phyloP scores from a whole-genome alignment of 345 rosid species.

The Arabis alpina region DNA sequence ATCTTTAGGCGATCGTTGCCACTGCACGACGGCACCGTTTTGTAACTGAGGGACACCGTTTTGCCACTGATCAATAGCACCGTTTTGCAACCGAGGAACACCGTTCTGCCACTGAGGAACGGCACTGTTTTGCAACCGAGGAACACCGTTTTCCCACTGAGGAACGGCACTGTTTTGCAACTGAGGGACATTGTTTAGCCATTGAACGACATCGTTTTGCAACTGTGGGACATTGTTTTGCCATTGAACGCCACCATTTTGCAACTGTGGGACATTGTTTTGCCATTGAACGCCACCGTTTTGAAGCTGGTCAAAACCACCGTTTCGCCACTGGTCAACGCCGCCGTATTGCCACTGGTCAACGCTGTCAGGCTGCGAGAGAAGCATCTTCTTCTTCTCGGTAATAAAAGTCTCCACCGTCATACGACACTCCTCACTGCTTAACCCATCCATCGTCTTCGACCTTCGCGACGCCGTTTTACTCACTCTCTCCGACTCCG shows the following conservation, averaged over 20 bases:
- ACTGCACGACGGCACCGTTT: not conserved
- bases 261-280: not conserved
- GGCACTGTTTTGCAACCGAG: not conserved
- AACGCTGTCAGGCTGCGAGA: not conserved
- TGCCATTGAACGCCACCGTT: not conserved
- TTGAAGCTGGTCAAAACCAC: not conserved
- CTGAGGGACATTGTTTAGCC: not conserved
- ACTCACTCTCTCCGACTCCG: slow-evolving; percentile 25
- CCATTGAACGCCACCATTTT: not conserved
- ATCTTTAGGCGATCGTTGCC: slow-evolving; percentile 9
- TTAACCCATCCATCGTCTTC: slow-evolving; percentile 40
- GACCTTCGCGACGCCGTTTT: slow-evolving; percentile 31
- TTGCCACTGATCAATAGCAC: not conserved
- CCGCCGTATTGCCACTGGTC: slow-evolving; percentile 2
- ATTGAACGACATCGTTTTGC: not conserved
- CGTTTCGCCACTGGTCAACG: not conserved
- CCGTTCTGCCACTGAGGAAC: not conserved
- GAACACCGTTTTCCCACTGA: not conserved
- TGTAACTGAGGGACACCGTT: no score
- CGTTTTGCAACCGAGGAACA: not conserved
- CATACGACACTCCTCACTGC: slow-evolving; percentile 43
- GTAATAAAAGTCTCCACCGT: slow-evolving; percentile 45
- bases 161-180: not conserved
- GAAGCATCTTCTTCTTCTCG: slow-evolving; percentile 27
- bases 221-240: not conserved